Conservation (phyloP, 495 filamentous ascomycete species). For the Talaromyces proteolyticus region DNA sequence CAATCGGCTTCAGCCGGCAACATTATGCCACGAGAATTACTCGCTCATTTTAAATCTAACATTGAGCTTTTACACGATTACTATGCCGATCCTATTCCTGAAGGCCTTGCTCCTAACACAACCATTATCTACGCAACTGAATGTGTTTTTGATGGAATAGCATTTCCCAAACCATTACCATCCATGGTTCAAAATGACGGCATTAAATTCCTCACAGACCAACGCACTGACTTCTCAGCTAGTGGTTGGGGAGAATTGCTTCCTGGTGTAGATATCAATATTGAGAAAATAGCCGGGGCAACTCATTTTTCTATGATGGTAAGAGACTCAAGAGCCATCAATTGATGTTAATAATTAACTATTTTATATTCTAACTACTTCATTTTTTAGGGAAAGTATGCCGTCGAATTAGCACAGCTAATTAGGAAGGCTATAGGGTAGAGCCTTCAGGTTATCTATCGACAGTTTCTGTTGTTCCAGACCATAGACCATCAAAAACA, state of each 20-base stretch:
- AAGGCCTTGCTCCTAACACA: constrained; percentile 10
- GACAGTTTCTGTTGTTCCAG: too few relatives aligned
- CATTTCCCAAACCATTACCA: constrained; percentile 11
- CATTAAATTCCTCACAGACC: constrained; percentile 28
- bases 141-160: constrained; percentile 16
- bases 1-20: constrained; percentile 16
- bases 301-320: constrained; percentile 7
- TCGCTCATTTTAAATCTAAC: constrained; percentile 25
- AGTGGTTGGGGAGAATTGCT: constrained; percentile 23
- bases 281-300: constrained; percentile 21
- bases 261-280: constrained; percentile 13
- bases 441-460: too few relatives aligned
- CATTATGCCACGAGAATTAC: constrained; percentile 29
- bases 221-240: constrained; percentile 27
- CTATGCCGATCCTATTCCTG: constrained; percentile 14
- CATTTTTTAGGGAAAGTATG: not conserved
- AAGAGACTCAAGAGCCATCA: too few relatives aligned
- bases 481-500: too few relatives aligned
- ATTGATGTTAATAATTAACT: too few relatives aligned
- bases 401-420: not conserved
- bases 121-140: constrained; percentile 22
- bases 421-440: not conserved
- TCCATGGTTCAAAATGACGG: constrained; percentile 21
- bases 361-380: too few relatives aligned
- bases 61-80: constrained; percentile 27